A percentile compares a stretch with the other conserved stretches of the same genome.
phyloP scores from a whole-genome alignment of 495 filamentous ascomycete genomes.

The Umbilicaria muhlenbergii region DNA sequence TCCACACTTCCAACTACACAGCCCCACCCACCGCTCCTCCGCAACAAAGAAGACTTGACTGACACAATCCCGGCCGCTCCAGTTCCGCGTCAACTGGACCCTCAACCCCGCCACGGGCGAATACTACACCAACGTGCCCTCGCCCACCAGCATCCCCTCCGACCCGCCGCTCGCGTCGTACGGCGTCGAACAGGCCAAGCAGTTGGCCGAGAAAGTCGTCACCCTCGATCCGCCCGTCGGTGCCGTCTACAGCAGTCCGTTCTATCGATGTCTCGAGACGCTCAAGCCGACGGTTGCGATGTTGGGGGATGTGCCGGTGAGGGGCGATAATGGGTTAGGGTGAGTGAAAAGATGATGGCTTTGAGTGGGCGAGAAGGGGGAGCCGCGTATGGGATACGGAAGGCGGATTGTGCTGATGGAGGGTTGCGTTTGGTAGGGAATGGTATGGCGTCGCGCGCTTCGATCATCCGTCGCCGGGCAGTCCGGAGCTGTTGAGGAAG shows the following conservation, averaged over 20 bases:
- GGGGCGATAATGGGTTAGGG: conserved; percentile 63
- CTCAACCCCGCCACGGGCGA: conserved; percentile 63
- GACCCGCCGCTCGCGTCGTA: conserved; percentile 81
- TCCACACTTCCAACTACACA: not conserved
- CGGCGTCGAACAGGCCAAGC: conserved; percentile 67
- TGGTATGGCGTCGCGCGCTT: conserved; percentile 78
- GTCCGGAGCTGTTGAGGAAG: conserved; percentile 34
- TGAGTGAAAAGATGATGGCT: conserved; percentile 12
- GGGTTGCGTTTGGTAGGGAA: conserved; percentile 34
- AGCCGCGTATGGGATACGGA: not conserved
- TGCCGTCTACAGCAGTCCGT: conserved; percentile 69
- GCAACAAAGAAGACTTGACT: not conserved
- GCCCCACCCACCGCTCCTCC: not conserved
- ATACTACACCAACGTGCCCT: conserved; percentile 46
- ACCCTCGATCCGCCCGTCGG: conserved; percentile 49
- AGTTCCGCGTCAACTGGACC: conserved; percentile 85
- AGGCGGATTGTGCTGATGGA: too few relatives aligned
- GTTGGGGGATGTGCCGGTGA: conserved; percentile 35
- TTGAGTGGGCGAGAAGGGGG: not conserved
- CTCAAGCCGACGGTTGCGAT: conserved; percentile 42
- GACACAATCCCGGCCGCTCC: conserved; percentile 9
- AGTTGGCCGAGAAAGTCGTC: conserved; percentile 54
- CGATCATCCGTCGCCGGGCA: conserved; percentile 65
- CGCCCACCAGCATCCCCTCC: conserved; percentile 69
- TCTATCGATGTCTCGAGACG: conserved; percentile 87